These are phyloP conservation scores for Aspergillus melleus DNA, from an alignment of 2,329 filamentous ascomycete species.

Conservation along the genomic window DNA sequence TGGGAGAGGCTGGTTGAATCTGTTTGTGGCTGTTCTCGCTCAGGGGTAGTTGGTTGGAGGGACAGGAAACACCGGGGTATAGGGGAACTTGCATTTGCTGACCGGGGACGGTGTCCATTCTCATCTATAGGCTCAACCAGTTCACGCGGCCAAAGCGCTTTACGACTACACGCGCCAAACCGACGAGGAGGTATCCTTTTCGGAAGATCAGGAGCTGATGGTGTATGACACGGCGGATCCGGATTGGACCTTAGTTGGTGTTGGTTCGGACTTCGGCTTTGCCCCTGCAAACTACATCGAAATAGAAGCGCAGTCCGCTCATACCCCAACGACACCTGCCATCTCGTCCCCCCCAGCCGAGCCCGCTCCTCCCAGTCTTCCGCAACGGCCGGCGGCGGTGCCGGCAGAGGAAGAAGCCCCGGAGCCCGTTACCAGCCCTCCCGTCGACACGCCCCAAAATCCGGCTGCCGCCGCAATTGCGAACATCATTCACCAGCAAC, in stretches of 20 bases:
- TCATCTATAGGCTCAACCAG: conserved; percentile 59
- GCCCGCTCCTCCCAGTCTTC: conserved; percentile 43
- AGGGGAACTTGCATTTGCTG: background rate
- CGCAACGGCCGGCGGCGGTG: conserved; percentile 27
- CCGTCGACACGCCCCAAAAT: conserved; percentile 48
- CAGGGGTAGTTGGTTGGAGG: conserved; percentile 16
- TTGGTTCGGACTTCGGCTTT: conserved; percentile 85
- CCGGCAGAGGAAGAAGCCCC: conserved; percentile 28
- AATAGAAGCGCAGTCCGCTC: conserved; percentile 55
- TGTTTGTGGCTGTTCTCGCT: conserved; percentile 4
- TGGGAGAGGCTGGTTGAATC: background rate
- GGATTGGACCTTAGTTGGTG: conserved; percentile 92
- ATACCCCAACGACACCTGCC: conserved; percentile 27
- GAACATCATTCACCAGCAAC: conserved; percentile 43
- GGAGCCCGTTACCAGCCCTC: conserved; percentile 29
- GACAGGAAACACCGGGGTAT: background rate
- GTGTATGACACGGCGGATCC: conserved; percentile 91
- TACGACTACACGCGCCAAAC: conserved; percentile 98
- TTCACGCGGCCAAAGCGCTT: conserved; percentile 79
- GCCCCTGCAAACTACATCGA: conserved; percentile 97
- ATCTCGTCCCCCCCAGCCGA: conserved; percentile 28
- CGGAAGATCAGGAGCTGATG: conserved; percentile 78
- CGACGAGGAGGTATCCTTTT: conserved; percentile 94
- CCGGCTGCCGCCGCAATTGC: conserved; percentile 61
- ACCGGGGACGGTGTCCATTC: background rate